Conservation (phyloP, 192 early-diverging fungal species). For the Dissophora ornata region DNA sequence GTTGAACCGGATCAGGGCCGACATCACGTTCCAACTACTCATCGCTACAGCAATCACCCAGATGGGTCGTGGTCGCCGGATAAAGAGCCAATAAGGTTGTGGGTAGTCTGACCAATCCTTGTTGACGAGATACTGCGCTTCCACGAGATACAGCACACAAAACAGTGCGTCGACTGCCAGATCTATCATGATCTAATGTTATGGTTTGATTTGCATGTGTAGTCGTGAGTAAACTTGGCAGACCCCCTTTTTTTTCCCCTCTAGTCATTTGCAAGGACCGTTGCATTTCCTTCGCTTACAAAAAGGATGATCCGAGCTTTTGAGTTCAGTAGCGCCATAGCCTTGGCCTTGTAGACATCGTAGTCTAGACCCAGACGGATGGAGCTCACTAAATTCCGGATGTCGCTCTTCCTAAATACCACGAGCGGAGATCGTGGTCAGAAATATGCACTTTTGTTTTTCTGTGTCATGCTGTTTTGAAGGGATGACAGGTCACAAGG, state of each 20-base stretch:
- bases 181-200: slow-evolving; percentile 68
- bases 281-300: slow-evolving; percentile 25
- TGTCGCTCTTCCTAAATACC: slow-evolving; percentile 42
- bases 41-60: slow-evolving; percentile 56
- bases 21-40: slow-evolving; percentile 55
- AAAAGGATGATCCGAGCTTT: slow-evolving; percentile 45
- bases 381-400: slow-evolving; percentile 38
- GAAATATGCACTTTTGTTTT: too few relatives aligned
- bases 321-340: slow-evolving; percentile 40
- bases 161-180: slow-evolving; percentile 66
- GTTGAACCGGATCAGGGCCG: slow-evolving; percentile 41
- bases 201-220: too few relatives aligned
- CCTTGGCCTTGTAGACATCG: slow-evolving; percentile 37
- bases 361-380: slow-evolving; percentile 43
- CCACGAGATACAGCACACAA: slow-evolving; percentile 70
- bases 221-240: too few relatives aligned
- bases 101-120: slow-evolving; percentile 30
- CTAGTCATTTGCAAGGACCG: too few relatives aligned
- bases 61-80: slow-evolving; percentile 56
- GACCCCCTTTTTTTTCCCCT: too few relatives aligned
- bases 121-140: slow-evolving; percentile 56
- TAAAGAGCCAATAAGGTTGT: slow-evolving; percentile 64
- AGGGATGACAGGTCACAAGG: too few relatives aligned
- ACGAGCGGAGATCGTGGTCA: too few relatives aligned
- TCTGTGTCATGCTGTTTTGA: too few relatives aligned